These are phyloP conservation scores for Exophiala alcalophila DNA, from an alignment of 2,329 filamentous ascomycete genomes.

Conservation along the genomic window DNA sequence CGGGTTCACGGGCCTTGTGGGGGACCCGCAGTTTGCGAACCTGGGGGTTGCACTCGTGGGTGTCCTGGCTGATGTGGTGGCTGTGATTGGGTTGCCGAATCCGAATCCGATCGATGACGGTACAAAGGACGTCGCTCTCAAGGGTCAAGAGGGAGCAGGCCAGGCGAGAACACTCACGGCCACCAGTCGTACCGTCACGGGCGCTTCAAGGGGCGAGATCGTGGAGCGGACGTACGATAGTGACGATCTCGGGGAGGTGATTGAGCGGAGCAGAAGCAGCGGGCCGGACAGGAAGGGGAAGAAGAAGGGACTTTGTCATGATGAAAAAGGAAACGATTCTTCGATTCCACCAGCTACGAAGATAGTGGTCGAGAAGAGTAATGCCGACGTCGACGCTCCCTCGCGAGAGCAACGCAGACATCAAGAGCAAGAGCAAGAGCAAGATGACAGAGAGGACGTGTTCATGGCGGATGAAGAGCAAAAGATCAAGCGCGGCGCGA, in stretches of 20 bases:
- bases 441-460: too few relatives aligned
- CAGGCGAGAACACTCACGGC: conserved; percentile 8
- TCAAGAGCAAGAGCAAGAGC: too few relatives aligned
- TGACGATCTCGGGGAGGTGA: conserved; percentile 24
- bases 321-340: too few relatives aligned
- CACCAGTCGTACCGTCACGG: conserved; percentile 16
- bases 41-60: conserved; percentile 68
- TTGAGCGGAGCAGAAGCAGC: conserved; percentile 11
- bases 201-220: conserved; percentile 18
- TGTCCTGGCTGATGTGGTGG: conserved; percentile 58
- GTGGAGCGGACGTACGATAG: conserved; percentile 24
- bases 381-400: too few relatives aligned
- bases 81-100: conserved; percentile 39
- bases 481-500: too few relatives aligned
- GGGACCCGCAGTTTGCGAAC: conserved; percentile 69
- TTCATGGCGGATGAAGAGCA: too few relatives aligned
- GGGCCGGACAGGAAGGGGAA: neutral
- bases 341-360: too few relatives aligned
- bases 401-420: too few relatives aligned
- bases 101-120: conserved; percentile 2
- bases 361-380: too few relatives aligned
- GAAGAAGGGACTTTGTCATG: neutral
- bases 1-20: conserved; percentile 65
- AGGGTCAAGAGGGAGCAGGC: conserved; percentile 29
- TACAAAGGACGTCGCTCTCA: neutral